phyloP scores from a whole-genome alignment of 2,329 filamentous ascomycete species.

The Diaporthe ampelina region DNA sequence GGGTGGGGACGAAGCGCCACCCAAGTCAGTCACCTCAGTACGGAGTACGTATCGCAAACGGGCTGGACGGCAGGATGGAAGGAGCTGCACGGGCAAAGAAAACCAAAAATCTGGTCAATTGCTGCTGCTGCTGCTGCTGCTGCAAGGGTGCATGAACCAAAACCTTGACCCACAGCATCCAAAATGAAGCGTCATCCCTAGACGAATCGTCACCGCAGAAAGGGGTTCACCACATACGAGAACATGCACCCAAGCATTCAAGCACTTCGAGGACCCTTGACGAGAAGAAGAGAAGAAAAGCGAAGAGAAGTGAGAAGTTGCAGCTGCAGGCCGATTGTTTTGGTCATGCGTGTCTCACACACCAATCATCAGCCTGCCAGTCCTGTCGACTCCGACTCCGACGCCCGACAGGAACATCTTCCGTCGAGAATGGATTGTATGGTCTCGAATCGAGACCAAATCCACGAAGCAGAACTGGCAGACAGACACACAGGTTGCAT shows the following conservation, averaged over 20 bases:
- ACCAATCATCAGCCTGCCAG: conserved; percentile 14
- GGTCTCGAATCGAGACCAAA: neutral
- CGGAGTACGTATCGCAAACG: neutral
- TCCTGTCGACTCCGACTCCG: conserved; percentile 2
- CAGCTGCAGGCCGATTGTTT: neutral
- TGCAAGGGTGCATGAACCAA: conserved; percentile 21
- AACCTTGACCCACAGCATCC: conserved; percentile 19
- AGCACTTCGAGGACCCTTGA: neutral
- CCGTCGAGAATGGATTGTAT: neutral
- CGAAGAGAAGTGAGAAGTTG: neutral
- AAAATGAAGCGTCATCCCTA: conserved; percentile 14
- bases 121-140: too few relatives aligned
- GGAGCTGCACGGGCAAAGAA: too few relatives aligned
- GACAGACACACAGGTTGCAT: too few relatives aligned
- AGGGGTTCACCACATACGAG: conserved; percentile 21
- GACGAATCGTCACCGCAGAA: conserved; percentile 17
- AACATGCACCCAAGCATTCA: too few relatives aligned
- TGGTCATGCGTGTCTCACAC: conserved; percentile 9
- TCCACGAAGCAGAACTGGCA: neutral
- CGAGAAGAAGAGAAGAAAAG: neutral
- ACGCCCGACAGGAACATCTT: neutral
- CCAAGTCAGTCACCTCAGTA: neutral
- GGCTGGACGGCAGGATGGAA: neutral
- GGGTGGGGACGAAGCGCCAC: conserved; percentile 12
- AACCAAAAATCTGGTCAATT: too few relatives aligned